Conservation (phyloP, 352 stramenopile genomes). For the Pythium plurisporium region DNA sequence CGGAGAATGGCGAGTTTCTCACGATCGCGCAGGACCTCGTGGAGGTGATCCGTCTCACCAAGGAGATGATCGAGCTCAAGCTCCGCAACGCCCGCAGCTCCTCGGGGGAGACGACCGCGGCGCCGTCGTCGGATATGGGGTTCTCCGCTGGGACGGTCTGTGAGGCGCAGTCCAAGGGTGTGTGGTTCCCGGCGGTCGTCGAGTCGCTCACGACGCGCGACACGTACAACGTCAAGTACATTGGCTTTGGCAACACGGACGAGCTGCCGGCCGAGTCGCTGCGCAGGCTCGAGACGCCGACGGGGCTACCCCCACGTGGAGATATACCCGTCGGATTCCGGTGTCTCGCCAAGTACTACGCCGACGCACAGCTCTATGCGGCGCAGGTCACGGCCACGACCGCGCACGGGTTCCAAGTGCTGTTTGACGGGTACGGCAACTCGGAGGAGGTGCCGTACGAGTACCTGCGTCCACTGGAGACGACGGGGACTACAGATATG, state of each 20-base stretch:
- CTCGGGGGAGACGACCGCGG: neutral
- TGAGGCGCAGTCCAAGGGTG: slow-evolving; percentile 56
- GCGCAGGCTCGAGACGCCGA: slow-evolving; percentile 12
- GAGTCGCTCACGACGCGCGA: slow-evolving; percentile 48
- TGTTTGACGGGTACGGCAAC: slow-evolving; percentile 89
- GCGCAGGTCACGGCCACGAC: slow-evolving; percentile 66
- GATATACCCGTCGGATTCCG: slow-evolving; percentile 51
- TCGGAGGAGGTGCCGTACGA: slow-evolving; percentile 88
- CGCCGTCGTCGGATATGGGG: neutral
- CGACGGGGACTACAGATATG: neutral
- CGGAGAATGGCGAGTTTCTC: slow-evolving; percentile 69
- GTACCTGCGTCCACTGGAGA: slow-evolving; percentile 52
- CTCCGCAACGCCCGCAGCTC: neutral
- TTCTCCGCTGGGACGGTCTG: slow-evolving; percentile 48
- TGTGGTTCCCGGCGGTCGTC: slow-evolving; percentile 69
- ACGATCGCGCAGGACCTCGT: slow-evolving; percentile 74
- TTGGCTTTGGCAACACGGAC: slow-evolving; percentile 66
- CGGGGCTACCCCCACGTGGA: slow-evolving; percentile 31
- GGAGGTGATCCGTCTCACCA: slow-evolving; percentile 82
- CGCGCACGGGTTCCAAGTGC: slow-evolving; percentile 66
- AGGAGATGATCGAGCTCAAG: slow-evolving; percentile 53
- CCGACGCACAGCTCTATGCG: slow-evolving; percentile 70
- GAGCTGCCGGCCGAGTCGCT: slow-evolving; percentile 40
- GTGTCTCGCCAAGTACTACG: slow-evolving; percentile 79
- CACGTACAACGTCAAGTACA: slow-evolving; percentile 67